phyloP scores from a whole-genome alignment of 257 asterid genomes.

The Lycium ferocissimum region DNA sequence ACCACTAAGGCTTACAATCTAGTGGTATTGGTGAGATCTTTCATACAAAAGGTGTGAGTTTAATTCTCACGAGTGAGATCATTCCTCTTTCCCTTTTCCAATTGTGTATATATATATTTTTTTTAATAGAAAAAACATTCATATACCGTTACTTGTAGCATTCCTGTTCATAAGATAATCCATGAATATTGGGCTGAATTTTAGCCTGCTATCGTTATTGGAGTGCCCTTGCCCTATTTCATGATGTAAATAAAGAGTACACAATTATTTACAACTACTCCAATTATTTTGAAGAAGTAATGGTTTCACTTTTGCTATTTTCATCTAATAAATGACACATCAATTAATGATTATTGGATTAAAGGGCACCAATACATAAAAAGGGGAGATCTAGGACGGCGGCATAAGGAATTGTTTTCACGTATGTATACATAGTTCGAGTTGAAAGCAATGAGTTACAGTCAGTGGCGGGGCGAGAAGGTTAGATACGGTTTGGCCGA shows the following conservation, averaged over 20 bases:
- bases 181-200: not conserved
- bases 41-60: not conserved
- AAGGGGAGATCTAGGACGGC: not conserved
- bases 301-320: not conserved
- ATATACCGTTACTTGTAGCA: not conserved
- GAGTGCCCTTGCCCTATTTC: not conserved
- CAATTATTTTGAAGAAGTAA: not conserved
- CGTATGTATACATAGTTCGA: not conserved
- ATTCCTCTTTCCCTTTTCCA: no score
- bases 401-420: not conserved
- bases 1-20: not conserved
- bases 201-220: not conserved
- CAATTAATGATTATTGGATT: not conserved
- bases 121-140: not conserved
- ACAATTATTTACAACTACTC: not conserved
- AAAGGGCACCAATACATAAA: not conserved
- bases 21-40: not conserved
- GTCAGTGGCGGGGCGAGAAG: no score
- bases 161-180: not conserved
- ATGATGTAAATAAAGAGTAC: not conserved
- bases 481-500: no score
- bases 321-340: not conserved
- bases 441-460: not conserved
- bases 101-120: no score
- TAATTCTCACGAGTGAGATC: not conserved